Percentiles rank a stretch among this genome's conserved stretches.
phyloP scores from a whole-genome alignment of 257 asterid species.

The Vinca minor region DNA sequence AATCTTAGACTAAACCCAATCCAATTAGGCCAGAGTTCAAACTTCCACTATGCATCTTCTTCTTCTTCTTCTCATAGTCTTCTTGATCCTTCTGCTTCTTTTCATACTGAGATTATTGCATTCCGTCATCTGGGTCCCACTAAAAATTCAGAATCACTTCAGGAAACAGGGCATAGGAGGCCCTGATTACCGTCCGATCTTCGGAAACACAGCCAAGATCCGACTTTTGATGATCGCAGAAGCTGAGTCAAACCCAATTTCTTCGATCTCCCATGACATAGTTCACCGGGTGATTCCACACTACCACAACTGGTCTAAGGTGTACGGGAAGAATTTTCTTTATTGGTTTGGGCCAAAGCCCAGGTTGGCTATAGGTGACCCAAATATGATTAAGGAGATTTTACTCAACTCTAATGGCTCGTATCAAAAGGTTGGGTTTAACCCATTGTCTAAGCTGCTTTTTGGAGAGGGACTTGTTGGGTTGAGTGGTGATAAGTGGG shows the following conservation, averaged over 20 bases:
- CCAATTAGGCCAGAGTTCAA: too few relatives aligned
- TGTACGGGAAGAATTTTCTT: conserved; percentile 31
- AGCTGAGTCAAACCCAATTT: conserved; percentile 29
- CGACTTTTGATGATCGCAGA: conserved; percentile 28
- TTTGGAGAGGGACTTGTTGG: conserved; percentile 41
- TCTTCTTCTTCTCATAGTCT: conserved; percentile 2
- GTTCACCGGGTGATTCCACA: conserved; percentile 34
- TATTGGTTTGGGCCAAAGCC: conserved; percentile 47
- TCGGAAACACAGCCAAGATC: conserved; percentile 32
- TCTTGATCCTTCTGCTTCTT: conserved; percentile 8
- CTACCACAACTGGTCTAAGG: conserved; percentile 37
- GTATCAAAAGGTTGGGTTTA: conserved; percentile 16
- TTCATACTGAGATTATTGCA: conserved; percentile 14
- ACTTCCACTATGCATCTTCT: conserved; percentile 11
- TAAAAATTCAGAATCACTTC: conserved; percentile 27
- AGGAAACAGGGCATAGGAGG: conserved; percentile 36
- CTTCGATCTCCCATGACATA: conserved; percentile 26
- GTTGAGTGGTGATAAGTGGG: conserved; percentile 47
- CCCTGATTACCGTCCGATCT: conserved; percentile 30
- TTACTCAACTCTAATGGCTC: conserved; percentile 20
- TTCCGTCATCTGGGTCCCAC: conserved; percentile 24
- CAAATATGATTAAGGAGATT: conserved; percentile 33
- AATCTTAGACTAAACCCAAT: neutral
- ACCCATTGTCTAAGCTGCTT: conserved; percentile 30
- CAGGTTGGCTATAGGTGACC: conserved; percentile 32